Conservation (phyloP, 345 rosid genomes). For the Reutealis trisperma region DNA sequence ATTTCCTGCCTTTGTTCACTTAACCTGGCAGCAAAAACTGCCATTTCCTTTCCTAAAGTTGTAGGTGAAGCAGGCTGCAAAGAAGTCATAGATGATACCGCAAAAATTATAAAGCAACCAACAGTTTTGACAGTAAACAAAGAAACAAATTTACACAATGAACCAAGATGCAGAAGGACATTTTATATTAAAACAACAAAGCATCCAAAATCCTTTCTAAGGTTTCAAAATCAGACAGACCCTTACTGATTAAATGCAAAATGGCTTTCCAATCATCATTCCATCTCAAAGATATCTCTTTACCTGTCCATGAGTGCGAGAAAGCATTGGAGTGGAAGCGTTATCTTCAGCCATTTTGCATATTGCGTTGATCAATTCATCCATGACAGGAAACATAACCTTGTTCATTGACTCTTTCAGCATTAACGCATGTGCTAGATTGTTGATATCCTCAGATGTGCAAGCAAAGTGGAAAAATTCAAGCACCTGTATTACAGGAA, state of each 20-base stretch:
- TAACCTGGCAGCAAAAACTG: conserved; percentile 84
- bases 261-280: neutral
- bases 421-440: conserved; percentile 92
- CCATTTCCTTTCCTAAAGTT: conserved; percentile 94
- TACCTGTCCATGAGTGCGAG: conserved; percentile 99
- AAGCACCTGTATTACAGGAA: conserved; percentile 57
- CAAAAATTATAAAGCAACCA: neutral
- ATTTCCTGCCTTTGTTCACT: conserved; percentile 72
- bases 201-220: neutral
- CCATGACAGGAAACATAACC: conserved; percentile 76
- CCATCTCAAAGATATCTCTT: conserved; percentile 3
- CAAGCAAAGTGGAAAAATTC: conserved; percentile 98
- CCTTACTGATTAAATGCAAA: neutral
- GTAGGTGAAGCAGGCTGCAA: conserved; percentile 94
- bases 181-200: neutral
- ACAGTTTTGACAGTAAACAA: conserved; percentile 12
- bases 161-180: neutral
- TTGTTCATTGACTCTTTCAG: conserved; percentile 63
- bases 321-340: conserved; percentile 83
- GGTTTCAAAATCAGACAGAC: neutral
- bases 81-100: neutral
- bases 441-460: conserved; percentile 95
- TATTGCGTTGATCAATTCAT: conserved; percentile 58
- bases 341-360: conserved; percentile 62
- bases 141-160: neutral